Conservation (phyloP, 2,329 filamentous ascomycete species). For the Ophiocordyceps polyrhachis-furcata region DNA sequence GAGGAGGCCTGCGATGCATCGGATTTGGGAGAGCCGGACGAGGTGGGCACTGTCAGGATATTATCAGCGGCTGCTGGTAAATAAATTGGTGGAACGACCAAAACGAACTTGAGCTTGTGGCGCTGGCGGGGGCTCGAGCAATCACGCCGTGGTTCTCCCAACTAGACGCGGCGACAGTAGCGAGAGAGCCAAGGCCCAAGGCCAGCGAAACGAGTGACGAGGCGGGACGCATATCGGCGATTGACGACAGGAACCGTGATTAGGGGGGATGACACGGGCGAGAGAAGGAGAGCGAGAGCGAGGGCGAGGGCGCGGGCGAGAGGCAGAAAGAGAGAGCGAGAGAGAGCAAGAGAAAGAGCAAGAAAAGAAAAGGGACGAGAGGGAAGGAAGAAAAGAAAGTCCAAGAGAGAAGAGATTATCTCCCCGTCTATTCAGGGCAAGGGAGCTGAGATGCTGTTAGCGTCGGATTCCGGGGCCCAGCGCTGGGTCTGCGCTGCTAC, state of each 20-base stretch:
- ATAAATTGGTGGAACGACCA: background rate
- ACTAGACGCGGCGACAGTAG: conserved; percentile 30
- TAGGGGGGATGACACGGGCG: too few species aligned
- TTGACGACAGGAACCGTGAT: background rate
- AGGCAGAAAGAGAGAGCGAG: background rate
- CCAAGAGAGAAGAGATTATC: too few species aligned
- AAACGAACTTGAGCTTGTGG: conserved; percentile 3
- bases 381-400: background rate
- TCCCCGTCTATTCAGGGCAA: background rate
- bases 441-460: background rate
- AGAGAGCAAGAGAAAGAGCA: background rate
- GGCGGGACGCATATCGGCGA: conserved; percentile 24
- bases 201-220: conserved; percentile 27
- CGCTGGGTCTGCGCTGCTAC: background rate
- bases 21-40: background rate
- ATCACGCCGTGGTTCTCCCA: conserved; percentile 34
- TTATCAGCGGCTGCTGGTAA: background rate
- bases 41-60: background rate
- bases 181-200: conserved; percentile 29
- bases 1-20: background rate
- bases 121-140: conserved; percentile 24
- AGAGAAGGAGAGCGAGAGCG: background rate
- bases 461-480: background rate
- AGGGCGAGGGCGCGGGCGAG: too few species aligned
- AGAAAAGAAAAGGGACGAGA: background rate